Evolutionary conservation across 805 yeast genomes (phyloP).

Genomic region (Candida methanosorbosa): DNA sequence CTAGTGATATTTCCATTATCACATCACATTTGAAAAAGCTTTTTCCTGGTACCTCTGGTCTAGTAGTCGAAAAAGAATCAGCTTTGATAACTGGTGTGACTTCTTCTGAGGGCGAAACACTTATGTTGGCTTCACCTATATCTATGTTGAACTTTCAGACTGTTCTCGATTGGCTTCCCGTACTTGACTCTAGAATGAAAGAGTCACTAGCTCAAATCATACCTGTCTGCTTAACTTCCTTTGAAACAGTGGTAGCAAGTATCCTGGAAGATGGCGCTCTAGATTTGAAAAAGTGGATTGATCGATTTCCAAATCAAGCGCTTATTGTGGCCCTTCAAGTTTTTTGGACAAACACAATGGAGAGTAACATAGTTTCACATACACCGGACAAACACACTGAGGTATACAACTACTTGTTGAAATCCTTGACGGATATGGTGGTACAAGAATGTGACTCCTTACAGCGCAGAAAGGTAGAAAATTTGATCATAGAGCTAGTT

Average conservation of each 20-base stretch:
- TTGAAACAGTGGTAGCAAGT: no score
- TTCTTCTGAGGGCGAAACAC: slow-evolving; percentile 61
- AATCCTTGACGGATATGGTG: background rate
- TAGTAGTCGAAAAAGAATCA: slow-evolving; percentile 25
- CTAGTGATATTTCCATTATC: slow-evolving; percentile 34
- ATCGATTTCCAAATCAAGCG: slow-evolving; percentile 46
- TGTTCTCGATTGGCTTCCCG: slow-evolving; percentile 54
- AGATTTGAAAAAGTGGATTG: slow-evolving; percentile 26
- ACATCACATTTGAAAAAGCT: slow-evolving; percentile 59
- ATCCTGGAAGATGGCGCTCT: background rate
- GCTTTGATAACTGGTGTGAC: slow-evolving; percentile 28
- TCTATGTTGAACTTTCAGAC: slow-evolving; percentile 30
- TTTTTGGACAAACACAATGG: slow-evolving; percentile 40
- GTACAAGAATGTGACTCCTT: slow-evolving; percentile 7
- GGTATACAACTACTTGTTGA: slow-evolving; percentile 8
- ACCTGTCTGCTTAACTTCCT: no score
- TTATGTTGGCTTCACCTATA: slow-evolving; percentile 36
- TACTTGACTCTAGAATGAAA: slow-evolving; percentile 47
- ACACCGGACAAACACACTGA: background rate
- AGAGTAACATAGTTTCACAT: slow-evolving; percentile 7
- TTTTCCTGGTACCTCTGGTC: slow-evolving; percentile 53
- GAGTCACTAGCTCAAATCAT: slow-evolving; percentile 34
- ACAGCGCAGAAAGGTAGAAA: slow-evolving; percentile 40
- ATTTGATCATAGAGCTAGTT: slow-evolving; percentile 56
- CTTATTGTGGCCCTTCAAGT: slow-evolving; percentile 47